These are phyloP conservation scores for Tetrahymena thermophila DNA, from an alignment of 73 alveolate genomes.

Conservation along the genomic window DNA sequence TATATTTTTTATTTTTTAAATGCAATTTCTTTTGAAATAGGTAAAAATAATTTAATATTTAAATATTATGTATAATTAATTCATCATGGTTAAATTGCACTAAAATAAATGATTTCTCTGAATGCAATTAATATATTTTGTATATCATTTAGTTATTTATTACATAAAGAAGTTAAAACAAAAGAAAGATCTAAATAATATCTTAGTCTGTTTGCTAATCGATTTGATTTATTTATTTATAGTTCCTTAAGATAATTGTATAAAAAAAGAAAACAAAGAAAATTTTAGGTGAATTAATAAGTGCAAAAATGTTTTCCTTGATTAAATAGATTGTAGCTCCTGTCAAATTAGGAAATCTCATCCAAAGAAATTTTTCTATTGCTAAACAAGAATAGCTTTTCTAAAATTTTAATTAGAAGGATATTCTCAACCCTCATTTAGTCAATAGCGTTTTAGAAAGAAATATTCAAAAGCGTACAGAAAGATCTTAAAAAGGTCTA, in stretches of 20 bases:
- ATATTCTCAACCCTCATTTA: not conserved
- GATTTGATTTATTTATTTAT: not conserved
- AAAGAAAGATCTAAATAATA: not conserved
- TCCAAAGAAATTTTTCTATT: not conserved
- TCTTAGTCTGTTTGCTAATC: not conserved
- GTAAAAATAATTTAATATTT: too few species aligned
- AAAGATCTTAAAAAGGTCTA: slow-evolving; percentile 28
- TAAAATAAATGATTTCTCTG: too few species aligned
- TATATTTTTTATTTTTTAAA: too few species aligned
- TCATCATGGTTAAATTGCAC: not conserved
- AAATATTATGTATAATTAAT: too few species aligned
- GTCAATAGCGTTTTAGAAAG: not conserved
- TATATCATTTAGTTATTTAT: too few species aligned
- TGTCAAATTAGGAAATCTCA: not conserved
- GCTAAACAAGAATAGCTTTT: not conserved
- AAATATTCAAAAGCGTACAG: slow-evolving; percentile 29
- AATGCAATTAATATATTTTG: too few species aligned
- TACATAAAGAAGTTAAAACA: not conserved
- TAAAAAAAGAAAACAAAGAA: not conserved
- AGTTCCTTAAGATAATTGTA: not conserved
- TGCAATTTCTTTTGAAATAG: too few species aligned
- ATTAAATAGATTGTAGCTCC: not conserved
- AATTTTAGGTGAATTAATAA: not conserved
- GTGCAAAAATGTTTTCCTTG: not conserved
- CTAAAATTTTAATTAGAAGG: not conserved